Evolutionary conservation across 495 filamentous ascomycete species (phyloP).

Genomic region (Hypomontagnella submonticulosa): DNA sequence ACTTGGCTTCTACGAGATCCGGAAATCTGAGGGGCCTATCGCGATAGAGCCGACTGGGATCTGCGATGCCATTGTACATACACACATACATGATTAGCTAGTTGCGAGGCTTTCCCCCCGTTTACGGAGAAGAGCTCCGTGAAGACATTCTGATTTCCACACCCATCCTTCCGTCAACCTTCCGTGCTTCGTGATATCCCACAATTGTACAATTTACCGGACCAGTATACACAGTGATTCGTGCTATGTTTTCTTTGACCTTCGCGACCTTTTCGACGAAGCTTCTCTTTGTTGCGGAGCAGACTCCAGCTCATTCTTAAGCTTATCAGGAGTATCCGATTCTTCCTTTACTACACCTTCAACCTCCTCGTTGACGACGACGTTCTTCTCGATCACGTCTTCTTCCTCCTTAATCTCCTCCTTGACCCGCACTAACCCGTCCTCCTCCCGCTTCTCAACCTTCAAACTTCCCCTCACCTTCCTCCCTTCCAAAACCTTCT

Average conservation of each 20-base stretch:
- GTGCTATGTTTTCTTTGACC: slow-evolving; percentile 18
- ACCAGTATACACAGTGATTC: neutral
- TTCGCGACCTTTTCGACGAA: slow-evolving; percentile 12
- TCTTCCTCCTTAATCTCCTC: slow-evolving; percentile 40
- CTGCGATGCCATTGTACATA: slow-evolving; percentile 28
- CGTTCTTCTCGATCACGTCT: slow-evolving; percentile 48
- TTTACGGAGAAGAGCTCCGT: slow-evolving; percentile 4
- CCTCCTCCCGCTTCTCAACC: slow-evolving; percentile 40
- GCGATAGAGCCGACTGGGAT: slow-evolving; percentile 12
- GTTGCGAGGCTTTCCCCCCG: slow-evolving; percentile 4
- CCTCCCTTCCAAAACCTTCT: slow-evolving; percentile 62
- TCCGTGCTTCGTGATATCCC: slow-evolving; percentile 18
- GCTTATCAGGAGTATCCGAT: neutral
- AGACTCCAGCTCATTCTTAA: slow-evolving; percentile 6
- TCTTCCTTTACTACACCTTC: slow-evolving; percentile 15
- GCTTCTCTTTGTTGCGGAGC: slow-evolving; percentile 8
- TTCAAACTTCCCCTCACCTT: slow-evolving; percentile 48
- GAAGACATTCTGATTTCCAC: slow-evolving; percentile 24
- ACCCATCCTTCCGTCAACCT: slow-evolving; percentile 3
- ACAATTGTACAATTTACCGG: neutral
- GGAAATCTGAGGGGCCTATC: slow-evolving; percentile 1
- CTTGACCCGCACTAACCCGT: slow-evolving; percentile 30
- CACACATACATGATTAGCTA: slow-evolving; percentile 20
- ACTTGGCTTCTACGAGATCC: slow-evolving; percentile 12
- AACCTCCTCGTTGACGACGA: slow-evolving; percentile 45